These are phyloP conservation scores for Bromus sterilis DNA, from an alignment of 176 grass and related monocot genomes.

Conservation along the genomic window DNA sequence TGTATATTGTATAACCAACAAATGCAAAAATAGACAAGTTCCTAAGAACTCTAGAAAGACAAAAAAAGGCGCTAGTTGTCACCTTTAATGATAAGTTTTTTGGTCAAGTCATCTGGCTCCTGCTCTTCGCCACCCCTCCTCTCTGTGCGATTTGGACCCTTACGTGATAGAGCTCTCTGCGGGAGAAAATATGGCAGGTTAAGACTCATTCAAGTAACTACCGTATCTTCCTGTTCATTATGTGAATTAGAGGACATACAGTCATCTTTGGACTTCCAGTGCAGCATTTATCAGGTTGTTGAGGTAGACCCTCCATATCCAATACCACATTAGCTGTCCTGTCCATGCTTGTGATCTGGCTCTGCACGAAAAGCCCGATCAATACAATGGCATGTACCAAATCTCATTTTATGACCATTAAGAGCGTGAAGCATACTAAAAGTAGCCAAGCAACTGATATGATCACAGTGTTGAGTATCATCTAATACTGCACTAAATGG, in stretches of 20 bases:
- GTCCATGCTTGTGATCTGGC: constrained; percentile 59
- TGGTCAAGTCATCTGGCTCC: constrained; percentile 58
- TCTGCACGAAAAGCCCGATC: constrained; percentile 17
- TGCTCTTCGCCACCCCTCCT: constrained; percentile 60
- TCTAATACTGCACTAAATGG: constrained; percentile 13
- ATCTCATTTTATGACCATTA: not conserved
- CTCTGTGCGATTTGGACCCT: constrained; percentile 72
- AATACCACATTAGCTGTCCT: constrained; percentile 59
- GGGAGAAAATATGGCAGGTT: not conserved
- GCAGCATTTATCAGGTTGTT: constrained; percentile 71
- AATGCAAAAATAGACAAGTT: not conserved
- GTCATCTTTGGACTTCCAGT: constrained; percentile 79
- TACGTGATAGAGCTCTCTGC: constrained; percentile 85
- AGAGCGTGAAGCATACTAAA: not conserved
- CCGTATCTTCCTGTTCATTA: not conserved
- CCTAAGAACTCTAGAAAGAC: not conserved
- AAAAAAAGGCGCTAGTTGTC: not conserved
- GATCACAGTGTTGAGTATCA: not conserved
- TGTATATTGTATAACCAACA: not conserved
- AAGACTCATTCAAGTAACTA: not conserved
- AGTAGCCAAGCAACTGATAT: not conserved
- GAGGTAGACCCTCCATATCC: constrained; percentile 78
- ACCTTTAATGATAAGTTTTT: constrained; percentile 86
- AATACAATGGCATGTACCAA: not conserved
- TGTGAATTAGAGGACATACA: constrained; percentile 26